These are phyloP conservation scores for Amanita molliuscula DNA, from an alignment of 768 basidiomycete species.

Conservation along the genomic window DNA sequence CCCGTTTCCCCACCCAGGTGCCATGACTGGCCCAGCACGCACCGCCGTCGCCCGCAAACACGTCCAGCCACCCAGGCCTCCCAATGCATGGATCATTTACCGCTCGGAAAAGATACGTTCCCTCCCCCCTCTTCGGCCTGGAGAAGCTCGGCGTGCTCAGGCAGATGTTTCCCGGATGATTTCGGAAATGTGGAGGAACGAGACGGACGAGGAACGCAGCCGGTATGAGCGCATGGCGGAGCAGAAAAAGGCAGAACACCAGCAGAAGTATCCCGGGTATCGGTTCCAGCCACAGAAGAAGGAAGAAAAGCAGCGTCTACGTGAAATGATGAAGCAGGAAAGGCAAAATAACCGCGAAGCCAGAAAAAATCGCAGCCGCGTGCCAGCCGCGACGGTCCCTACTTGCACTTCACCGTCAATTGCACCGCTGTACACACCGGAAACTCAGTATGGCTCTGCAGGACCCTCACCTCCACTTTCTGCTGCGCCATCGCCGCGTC, in stretches of 20 bases:
- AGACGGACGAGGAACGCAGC: conserved; percentile 33
- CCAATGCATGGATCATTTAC: conserved; percentile 80
- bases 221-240: conserved; percentile 47
- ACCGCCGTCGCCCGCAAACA: conserved; percentile 9
- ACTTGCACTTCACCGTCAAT: conserved; percentile 10
- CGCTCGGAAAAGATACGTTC: conserved; percentile 47
- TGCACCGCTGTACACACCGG: conserved; percentile 13
- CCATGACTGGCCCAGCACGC: conserved; percentile 15
- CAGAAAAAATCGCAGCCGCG: conserved; percentile 13
- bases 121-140: conserved; percentile 25
- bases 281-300: conserved; percentile 47
- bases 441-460: conserved; percentile 22
- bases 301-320: conserved; percentile 33
- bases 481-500: conserved; percentile 34
- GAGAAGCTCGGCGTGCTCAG: conserved; percentile 35
- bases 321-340: conserved; percentile 28
- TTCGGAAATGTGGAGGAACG: conserved; percentile 53
- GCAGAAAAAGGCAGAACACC: conserved; percentile 40
- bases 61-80: conserved; percentile 48
- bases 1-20: conserved; percentile 7
- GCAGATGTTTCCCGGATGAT: conserved; percentile 57
- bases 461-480: conserved; percentile 48
- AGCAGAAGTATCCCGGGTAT: conserved; percentile 42
- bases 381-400: conserved; percentile 10
- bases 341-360: conserved; percentile 23